phyloP scores from a whole-genome alignment of 1,284 basidiomycete species.

The Laetiporus sulphureus region DNA sequence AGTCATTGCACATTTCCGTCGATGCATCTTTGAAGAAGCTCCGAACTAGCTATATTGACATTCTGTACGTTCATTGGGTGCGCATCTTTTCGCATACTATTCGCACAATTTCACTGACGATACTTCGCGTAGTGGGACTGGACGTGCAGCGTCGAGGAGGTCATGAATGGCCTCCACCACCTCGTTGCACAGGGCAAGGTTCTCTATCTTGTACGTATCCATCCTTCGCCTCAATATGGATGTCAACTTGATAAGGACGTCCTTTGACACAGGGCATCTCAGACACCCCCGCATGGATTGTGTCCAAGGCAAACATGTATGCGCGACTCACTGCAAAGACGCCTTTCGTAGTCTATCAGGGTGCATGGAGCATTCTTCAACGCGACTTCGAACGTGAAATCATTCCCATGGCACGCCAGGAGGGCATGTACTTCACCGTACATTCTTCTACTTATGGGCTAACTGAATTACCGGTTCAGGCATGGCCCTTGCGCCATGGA shows the following conservation, averaged over 20 bases:
- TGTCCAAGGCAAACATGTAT: slow-evolving; percentile 43
- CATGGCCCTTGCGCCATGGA: slow-evolving; percentile 42
- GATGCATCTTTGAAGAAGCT: slow-evolving; percentile 47
- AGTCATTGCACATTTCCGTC: slow-evolving; percentile 38
- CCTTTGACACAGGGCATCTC: slow-evolving; percentile 21
- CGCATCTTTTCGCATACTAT: slow-evolving; percentile 1
- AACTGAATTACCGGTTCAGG: slow-evolving; percentile 24
- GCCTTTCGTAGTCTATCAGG: slow-evolving; percentile 46
- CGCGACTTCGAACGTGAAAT: slow-evolving; percentile 47
- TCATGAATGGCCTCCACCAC: slow-evolving; percentile 43
- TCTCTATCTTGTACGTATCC: slow-evolving; percentile 32
- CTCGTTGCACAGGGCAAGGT: slow-evolving; percentile 38
- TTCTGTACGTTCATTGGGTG: slow-evolving; percentile 45
- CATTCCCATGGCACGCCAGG: slow-evolving; percentile 39
- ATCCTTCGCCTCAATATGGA: not conserved
- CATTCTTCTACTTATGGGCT: too few relatives aligned
- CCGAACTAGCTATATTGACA: slow-evolving; percentile 47
- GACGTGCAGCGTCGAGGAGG: slow-evolving; percentile 37
- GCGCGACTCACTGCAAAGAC: slow-evolving; percentile 38
- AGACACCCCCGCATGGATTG: slow-evolving; percentile 49
- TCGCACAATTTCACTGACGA: not conserved
- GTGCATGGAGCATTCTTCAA: slow-evolving; percentile 37
- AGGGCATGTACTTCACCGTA: slow-evolving; percentile 23
- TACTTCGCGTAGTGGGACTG: slow-evolving; percentile 31
- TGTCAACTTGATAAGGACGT: not conserved